These are phyloP conservation scores for Phalaenopsis hybrid DNA, from an alignment of 116 monocot species.

Conservation along the genomic window DNA sequence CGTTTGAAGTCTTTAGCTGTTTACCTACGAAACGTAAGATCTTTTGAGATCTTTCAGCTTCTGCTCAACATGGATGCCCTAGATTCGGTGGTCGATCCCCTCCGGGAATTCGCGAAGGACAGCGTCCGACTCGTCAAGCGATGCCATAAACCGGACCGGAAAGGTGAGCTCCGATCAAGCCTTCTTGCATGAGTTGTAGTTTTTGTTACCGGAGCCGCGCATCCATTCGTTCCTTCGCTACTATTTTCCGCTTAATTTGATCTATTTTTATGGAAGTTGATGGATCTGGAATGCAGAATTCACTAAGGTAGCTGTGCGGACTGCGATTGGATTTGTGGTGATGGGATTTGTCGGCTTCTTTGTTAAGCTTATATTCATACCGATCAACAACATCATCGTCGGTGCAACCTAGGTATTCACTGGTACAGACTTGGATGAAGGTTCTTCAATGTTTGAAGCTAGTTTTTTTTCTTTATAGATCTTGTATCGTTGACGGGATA, in stretches of 20 bases:
- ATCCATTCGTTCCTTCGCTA: not conserved
- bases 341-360: conserved; percentile 35
- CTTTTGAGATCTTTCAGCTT: not conserved
- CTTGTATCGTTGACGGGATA: not conserved
- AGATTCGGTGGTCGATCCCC: conserved; percentile 27
- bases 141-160: conserved; percentile 27
- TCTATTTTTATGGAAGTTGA: not conserved
- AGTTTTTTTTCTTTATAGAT: not conserved
- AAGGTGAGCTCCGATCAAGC: conserved; percentile 6
- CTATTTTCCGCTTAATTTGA: not conserved
- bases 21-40: too few species aligned
- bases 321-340: conserved; percentile 32
- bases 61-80: conserved; percentile 17
- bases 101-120: conserved; percentile 28
- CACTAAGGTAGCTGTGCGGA: conserved; percentile 27
- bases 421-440: too few species aligned
- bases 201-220: not conserved
- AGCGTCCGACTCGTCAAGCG: conserved; percentile 25
- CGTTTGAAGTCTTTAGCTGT: too few species aligned
- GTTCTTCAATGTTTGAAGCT: not conserved
- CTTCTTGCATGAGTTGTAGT: not conserved
- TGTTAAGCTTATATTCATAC: conserved; percentile 28
- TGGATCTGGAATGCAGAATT: conserved; percentile 13
- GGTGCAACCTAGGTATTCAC: conserved; percentile 4
- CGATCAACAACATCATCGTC: conserved; percentile 34